Conservation (phyloP, 352 stramenopile species). For the Globisporangium cylindrosporum region DNA sequence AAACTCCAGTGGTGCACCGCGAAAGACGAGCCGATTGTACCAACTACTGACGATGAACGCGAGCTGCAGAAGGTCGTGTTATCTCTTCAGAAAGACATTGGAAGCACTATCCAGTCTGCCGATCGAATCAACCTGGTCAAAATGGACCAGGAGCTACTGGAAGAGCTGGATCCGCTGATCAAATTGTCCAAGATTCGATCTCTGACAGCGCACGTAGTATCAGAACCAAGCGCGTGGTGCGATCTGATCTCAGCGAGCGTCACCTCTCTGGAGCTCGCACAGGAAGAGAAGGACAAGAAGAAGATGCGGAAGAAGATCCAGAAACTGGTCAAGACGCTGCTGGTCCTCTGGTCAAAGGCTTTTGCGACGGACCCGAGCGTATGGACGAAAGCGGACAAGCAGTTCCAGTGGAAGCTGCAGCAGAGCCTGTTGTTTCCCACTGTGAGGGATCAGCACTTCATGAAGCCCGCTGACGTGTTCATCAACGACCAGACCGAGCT, state of each 20-base stretch:
- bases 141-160: constrained; percentile 20
- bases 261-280: background rate
- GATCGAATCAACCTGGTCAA: constrained; percentile 29
- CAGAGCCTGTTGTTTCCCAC: constrained; percentile 31
- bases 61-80: constrained; percentile 41
- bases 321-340: constrained; percentile 16
- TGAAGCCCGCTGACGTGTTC: constrained; percentile 37
- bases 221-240: constrained; percentile 33
- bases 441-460: constrained; percentile 19
- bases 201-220: constrained; percentile 25
- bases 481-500: constrained; percentile 68
- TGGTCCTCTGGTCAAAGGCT: constrained; percentile 17
- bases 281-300: constrained; percentile 2
- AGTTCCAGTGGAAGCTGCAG: constrained; percentile 29
- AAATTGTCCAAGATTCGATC: constrained; percentile 29
- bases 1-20: constrained; percentile 23
- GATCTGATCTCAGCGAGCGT: constrained; percentile 14
- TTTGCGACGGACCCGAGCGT: constrained; percentile 8
- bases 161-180: constrained; percentile 34
- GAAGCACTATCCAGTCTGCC: background rate
- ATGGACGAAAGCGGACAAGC: constrained; percentile 11
- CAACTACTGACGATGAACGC: constrained; percentile 29
- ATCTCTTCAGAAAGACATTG: constrained; percentile 23
- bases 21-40: constrained; percentile 31
- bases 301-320: constrained; percentile 17